phyloP scores from a whole-genome alignment of 176 grass and related monocot species.

The Elymus sibiricus region DNA sequence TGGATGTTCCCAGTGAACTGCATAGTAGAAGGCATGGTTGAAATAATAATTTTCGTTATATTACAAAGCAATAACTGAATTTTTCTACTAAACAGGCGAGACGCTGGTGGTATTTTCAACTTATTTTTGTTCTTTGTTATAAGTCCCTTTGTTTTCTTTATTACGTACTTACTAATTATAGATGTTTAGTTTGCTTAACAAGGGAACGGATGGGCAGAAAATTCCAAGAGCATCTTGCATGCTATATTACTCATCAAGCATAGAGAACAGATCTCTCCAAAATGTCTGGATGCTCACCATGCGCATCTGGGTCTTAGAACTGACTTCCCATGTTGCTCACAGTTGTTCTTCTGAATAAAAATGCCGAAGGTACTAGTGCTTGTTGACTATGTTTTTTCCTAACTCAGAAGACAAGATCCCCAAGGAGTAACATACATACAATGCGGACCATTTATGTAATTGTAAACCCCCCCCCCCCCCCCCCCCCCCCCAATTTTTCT shows the following conservation, averaged over 20 bases:
- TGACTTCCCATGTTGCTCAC: neutral
- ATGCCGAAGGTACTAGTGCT: neutral
- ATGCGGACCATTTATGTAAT: neutral
- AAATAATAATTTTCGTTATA: neutral
- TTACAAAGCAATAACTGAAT: neutral
- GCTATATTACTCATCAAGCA: neutral
- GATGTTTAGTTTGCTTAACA: neutral
- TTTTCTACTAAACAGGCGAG: neutral
- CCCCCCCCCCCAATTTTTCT: neutral
- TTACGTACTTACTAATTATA: neutral
- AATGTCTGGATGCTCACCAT: neutral
- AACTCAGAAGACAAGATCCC: neutral
- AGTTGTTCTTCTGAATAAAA: neutral
- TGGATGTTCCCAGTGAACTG: neutral
- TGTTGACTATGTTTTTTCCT: neutral
- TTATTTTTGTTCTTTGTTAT: neutral
- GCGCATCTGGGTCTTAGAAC: neutral
- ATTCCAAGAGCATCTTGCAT: neutral
- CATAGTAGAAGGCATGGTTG: neutral
- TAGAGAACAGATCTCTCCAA: neutral
- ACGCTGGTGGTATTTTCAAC: neutral
- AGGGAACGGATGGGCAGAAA: neutral
- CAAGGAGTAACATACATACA: neutral
- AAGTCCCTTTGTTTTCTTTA: neutral
- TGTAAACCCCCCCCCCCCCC: no score